phyloP scores from a whole-genome alignment of 345 rosid genomes.

The Trapa bicornis region DNA sequence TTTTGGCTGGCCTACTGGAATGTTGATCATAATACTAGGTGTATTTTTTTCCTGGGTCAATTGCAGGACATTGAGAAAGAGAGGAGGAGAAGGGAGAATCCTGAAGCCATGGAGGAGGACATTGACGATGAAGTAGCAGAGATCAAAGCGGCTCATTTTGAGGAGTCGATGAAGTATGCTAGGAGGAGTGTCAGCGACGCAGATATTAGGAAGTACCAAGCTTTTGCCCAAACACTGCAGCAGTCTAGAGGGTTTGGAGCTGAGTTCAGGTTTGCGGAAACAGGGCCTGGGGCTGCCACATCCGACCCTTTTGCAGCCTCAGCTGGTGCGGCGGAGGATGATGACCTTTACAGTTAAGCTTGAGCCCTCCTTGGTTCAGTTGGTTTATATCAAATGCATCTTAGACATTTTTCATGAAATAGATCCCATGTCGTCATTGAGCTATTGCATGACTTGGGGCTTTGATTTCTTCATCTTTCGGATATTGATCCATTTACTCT shows the following conservation, averaged over 20 bases:
- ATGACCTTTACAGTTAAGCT: conserved; percentile 66
- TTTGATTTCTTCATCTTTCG: not conserved
- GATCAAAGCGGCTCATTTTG: conserved; percentile 80
- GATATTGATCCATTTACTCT: not conserved
- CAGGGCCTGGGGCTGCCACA: conserved; percentile 22
- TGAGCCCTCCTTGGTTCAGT: not conserved
- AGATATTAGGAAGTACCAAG: conserved; percentile 85
- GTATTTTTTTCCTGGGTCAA: too few species aligned
- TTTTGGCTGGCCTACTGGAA: too few species aligned
- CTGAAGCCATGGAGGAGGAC: conserved; percentile 97
- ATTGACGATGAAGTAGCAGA: conserved; percentile 69
- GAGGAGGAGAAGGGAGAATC: conserved; percentile 66
- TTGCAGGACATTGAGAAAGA: conserved; percentile 82
- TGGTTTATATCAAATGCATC: not conserved
- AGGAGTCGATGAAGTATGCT: conserved; percentile 33
- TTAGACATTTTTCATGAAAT: not conserved
- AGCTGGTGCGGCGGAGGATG: conserved; percentile 65
- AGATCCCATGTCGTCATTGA: too few species aligned
- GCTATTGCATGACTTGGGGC: not conserved
- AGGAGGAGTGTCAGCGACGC: conserved; percentile 90
- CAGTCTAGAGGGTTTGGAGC: conserved; percentile 85
- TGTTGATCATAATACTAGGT: too few species aligned
- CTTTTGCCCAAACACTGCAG: conserved; percentile 91
- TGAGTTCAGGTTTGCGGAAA: conserved; percentile 62
- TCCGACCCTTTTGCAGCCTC: conserved; percentile 73